phyloP scores from a whole-genome alignment of 768 basidiomycete genomes.

The Agrocybe praecox region DNA sequence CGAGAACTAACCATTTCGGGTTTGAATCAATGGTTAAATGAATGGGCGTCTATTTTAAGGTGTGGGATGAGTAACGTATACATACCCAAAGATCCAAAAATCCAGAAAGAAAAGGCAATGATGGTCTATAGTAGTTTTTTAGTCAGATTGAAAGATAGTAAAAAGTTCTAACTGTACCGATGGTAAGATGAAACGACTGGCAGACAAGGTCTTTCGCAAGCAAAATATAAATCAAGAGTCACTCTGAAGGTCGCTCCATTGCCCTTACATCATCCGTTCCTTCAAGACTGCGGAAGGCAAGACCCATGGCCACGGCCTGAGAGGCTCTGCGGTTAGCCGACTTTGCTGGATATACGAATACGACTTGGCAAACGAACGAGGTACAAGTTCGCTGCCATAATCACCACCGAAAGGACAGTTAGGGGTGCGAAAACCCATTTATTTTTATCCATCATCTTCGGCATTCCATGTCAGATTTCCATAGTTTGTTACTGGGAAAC shows the following conservation, averaged over 20 bases:
- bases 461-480: neutral
- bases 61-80: neutral
- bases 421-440: constrained; percentile 38
- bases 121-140: constrained; percentile 25
- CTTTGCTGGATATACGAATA: neutral
- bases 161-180: constrained; percentile 22
- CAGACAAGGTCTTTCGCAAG: constrained; percentile 22
- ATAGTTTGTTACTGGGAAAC: neutral
- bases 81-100: constrained; percentile 43
- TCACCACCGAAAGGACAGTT: constrained; percentile 30
- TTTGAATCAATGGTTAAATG: neutral
- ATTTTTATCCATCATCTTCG: constrained; percentile 42
- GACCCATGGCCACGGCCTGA: constrained; percentile 29
- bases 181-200: constrained; percentile 29
- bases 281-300: constrained; percentile 23
- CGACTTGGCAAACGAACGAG: constrained; percentile 30
- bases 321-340: neutral
- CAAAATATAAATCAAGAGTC: neutral
- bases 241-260: neutral
- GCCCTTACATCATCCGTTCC: constrained; percentile 27
- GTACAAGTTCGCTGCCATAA: constrained; percentile 40
- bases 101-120: constrained; percentile 47
- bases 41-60: neutral
- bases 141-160: neutral
- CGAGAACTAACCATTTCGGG: constrained; percentile 31